Evolutionary conservation across 768 basidiomycete species (phyloP), one percentile per base, ranked within the genome.

Genomic region (Lactifluus echinatus): DNA sequence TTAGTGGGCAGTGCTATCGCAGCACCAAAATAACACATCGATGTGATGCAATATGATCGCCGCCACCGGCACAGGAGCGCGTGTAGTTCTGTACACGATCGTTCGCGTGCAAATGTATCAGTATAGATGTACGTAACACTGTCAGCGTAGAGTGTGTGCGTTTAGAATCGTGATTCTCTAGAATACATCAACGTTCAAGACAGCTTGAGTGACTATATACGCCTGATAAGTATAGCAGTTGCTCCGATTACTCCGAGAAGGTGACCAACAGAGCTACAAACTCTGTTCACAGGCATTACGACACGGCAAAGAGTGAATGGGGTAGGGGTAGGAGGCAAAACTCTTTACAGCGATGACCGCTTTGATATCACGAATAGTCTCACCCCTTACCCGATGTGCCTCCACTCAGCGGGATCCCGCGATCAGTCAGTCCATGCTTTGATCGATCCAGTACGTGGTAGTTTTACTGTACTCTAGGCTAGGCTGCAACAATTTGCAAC

Each of bases 1-100:
- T 33, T 59, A 26, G 58, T 59, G 10, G 48, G 40, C 42, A 45
- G 34, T 34, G 58, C 53, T 21, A 59, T 59, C n/a, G 33, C 47
- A 21, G 26, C 21, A 28, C 26, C 39, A 11, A 50, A 29, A 44
- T 54, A 59, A 24, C 24, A 39, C 36, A 24, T 51, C 44, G 26
- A 39, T 53, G 14, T 21, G 39, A 19, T 11, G 31, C 19, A 43
- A 52, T 4, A 21, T n/a, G n/a, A n/a, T n/a, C n/a, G n/a, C 24
- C 31, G 14, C 40, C 29, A 24, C 45, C 4, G 24, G 8, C 5
- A 17, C 31, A 8, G 33, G 8, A 14, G 8, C 15, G 21, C 11
- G 40, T 33, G 15, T 24, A 57, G n/a, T 33, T 28, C n/a, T n/a
- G 28, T 57, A 43, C 14, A 21, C 8, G 1, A 15, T 42, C 19